phyloP scores from a whole-genome alignment of 2,329 filamentous ascomycete species.

The Trichophyton mentagrophytes region DNA sequence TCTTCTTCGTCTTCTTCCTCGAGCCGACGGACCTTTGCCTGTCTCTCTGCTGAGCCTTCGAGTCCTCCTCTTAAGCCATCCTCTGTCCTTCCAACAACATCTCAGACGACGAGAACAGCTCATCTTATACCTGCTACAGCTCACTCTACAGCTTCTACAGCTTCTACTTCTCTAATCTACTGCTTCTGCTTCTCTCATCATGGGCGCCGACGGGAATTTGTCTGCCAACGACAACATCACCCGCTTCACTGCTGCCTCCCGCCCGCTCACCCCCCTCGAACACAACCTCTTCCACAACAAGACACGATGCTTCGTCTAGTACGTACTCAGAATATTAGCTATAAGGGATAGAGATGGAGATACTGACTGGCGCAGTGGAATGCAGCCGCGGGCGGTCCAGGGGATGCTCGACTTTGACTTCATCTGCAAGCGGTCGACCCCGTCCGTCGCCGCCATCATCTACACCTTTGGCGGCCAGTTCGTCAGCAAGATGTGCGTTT shows the following conservation, averaged over 20 bases:
- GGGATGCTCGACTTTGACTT: constrained; percentile 99
- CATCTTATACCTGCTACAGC: background rate
- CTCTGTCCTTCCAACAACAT: too few species aligned
- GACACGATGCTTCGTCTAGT: constrained; percentile 99
- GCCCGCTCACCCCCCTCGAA: constrained; percentile 75
- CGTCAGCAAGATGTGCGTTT: constrained; percentile 88
- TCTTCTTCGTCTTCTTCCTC: too few species aligned
- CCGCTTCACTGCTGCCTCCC: constrained; percentile 85
- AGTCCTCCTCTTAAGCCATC: too few species aligned
- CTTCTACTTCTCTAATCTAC: constrained; percentile 39
- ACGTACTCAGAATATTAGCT: constrained; percentile 22
- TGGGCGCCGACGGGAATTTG: constrained; percentile 40
- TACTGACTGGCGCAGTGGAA: constrained; percentile 45
- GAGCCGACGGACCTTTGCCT: too few species aligned
- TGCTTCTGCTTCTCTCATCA: constrained; percentile 26
- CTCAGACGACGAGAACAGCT: too few species aligned
- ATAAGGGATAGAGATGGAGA: background rate
- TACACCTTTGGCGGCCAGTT: constrained; percentile 99
- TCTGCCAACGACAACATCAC: constrained; percentile 96
- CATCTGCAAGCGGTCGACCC: constrained; percentile 97
- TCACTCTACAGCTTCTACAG: constrained; percentile 4
- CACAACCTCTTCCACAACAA: constrained; percentile 97
- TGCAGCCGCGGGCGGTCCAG: constrained; percentile 86
- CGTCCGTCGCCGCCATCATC: constrained; percentile 97
- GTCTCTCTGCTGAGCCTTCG: too few species aligned